Evolutionary conservation across 768 basidiomycete species (phyloP), one percentile per base, ranked within the genome.

Genomic region (Trametes cingulata): DNA sequence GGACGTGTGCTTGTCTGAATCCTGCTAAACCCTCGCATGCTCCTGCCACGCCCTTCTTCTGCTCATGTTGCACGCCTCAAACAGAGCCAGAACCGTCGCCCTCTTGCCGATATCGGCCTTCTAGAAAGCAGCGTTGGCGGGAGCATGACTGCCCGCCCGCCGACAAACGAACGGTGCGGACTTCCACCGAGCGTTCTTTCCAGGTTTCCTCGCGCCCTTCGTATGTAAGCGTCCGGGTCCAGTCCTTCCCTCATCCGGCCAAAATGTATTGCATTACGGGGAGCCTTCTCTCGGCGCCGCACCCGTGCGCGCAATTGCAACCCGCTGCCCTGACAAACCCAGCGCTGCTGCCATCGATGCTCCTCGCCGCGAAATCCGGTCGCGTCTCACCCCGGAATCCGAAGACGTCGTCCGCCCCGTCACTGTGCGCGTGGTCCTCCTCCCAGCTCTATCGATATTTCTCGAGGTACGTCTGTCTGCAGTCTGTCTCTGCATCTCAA

Each of bases 141-240:
- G 43, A 17, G 59, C 53, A 55, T 61, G 60, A 40, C 58, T 52
- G 25, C 42, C 40, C 55, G 35, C 49, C 9, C 60, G 60, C 53
- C 60, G 53, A 45, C 60, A 43, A 41, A 61, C 52, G 35, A 17
- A 45, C 47, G 47, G 25, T 47, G 39, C 36, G 46, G 25, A 49
- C 5, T 61, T 55, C 60, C 60, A 54, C 53, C 52, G 60, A 46
- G 60, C 60, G 53, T 61, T 50, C 53, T 50, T 41, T 27, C 40
- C 4, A 10, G n/a, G n/a, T n/a, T n/a, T n/a, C n/a, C 33, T 49
- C 41, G 46, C 59, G 52, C 58, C 47, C 47, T 40, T 22, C 27
- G 56, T 42, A 40, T 50, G 56, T 50, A 57, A 59, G 50, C 50
- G 58, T 22, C 47, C 59, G 59, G 52, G 37, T 49, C 36, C 52